Evolutionary conservation across 441 rosid genomes (phyloP), one percentile per base, ranked within the genome.

Genomic region (Gossypium armourianum): DNA sequence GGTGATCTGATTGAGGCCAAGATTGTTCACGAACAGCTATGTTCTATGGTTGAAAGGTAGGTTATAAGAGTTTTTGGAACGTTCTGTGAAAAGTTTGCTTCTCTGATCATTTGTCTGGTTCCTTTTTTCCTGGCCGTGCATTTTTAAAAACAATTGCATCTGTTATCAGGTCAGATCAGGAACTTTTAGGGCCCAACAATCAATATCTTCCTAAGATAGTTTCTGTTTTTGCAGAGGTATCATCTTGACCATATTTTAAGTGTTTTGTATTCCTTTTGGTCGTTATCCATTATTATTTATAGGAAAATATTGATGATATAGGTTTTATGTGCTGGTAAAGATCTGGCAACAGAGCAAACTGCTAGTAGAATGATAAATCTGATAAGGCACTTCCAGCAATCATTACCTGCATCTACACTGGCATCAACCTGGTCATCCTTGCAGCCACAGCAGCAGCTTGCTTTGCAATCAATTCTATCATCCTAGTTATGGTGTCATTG

Each of bases 1-100:
- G 83, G 87, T 40, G 88, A 88, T 72, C 58, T 81, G 69, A 72
- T 75, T 8, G 86, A 84, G 80, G 90, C 87, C 75, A 88, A 86
- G 76, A 74, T 81, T 73, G 88, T 81, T 32, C 92, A 88, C 55
- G 85, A 86, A 40, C 86, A 83, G 80, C 88, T 88, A 43, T 88
- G 88, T 73, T 84, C 86, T 52, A 82, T 85, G 85, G 88, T 86
- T 29, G 90, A 88, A 71, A 83, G 82, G 92, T 86, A 73, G 32
- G 17, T 3, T 61, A 29, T 29, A 16, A 58, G 47, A 65, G 52
- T 4, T 55, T 13, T 62, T 56, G 43, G 61, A 64, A 45, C 17
- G 3, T 64, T 40, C 21, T 40, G 4, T 53, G 55, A 23, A 57
- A 16, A 19, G 17, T 1, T 8, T 26, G n/a, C 4, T 2, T 49